Evolutionary conservation across 495 filamentous ascomycete species (phyloP).

Genomic region (Tetracladium marchalianum): DNA sequence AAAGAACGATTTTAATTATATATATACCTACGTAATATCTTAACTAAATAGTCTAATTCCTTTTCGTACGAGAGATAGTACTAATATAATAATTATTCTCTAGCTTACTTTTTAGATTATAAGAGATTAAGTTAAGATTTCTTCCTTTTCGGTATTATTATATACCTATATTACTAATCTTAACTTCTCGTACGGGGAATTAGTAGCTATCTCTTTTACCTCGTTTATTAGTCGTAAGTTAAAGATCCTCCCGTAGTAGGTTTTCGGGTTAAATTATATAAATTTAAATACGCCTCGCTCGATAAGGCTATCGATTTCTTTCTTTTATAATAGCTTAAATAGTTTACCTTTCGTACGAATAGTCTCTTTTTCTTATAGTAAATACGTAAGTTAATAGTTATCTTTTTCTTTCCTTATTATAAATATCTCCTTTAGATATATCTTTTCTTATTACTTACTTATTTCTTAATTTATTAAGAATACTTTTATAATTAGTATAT

Average conservation of each 20-base stretch:
- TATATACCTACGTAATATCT: slow-evolving; percentile 1
- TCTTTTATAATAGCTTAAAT: neutral
- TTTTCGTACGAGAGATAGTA: neutral
- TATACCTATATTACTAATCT: neutral
- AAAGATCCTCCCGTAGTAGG: neutral
- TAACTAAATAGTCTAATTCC: neutral
- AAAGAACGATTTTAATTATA: neutral
- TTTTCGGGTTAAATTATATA: neutral
- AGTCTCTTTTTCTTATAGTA: neutral
- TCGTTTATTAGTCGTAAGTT: neutral
- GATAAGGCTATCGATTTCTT: neutral
- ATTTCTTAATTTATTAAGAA: no score
- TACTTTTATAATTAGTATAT: no score
- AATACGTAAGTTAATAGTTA: no score
- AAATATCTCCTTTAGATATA: no score
- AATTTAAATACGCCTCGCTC: neutral
- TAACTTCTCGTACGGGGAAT: slow-evolving; percentile 1
- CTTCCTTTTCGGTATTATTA: neutral
- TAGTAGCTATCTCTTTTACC: neutral
- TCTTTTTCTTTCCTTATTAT: no score
- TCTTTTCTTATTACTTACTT: no score
- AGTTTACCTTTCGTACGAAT: neutral
- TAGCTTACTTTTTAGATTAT: neutral
- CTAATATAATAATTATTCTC: neutral
- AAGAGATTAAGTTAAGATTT: neutral